Percentiles rank a stretch among this genome's conserved stretches.
These are phyloP conservation scores for Myxozyma lipomycoides DNA, from an alignment of 805 yeast genomes.

Conservation along the genomic window DNA sequence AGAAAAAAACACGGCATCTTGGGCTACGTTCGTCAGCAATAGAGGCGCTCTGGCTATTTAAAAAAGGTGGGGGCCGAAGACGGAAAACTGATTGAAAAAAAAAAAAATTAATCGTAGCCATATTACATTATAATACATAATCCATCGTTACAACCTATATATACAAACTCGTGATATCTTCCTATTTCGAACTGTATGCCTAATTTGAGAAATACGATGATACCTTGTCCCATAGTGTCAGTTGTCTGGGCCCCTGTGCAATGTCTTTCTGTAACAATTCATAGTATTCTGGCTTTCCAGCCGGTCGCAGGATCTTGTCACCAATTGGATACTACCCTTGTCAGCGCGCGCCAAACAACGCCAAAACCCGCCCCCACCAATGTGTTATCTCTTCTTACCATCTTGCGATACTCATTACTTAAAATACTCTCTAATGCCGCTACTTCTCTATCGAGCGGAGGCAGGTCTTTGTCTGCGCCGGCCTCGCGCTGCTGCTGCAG, in stretches of 20 bases:
- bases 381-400: conserved; percentile 5
- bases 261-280: conserved; percentile 15
- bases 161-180: not conserved
- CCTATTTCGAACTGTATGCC: not conserved
- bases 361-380: not conserved
- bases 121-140: not conserved
- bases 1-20: conserved; percentile 55
- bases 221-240: conserved; percentile 14
- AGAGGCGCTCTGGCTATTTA: conserved; percentile 91
- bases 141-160: not conserved
- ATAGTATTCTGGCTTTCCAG: conserved; percentile 30
- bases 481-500: conserved; percentile 4
- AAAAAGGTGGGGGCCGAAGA: conserved; percentile 34
- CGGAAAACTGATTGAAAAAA: conserved; percentile 19
- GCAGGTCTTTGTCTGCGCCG: conserved; percentile 4
- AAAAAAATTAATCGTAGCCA: not conserved
- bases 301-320: conserved; percentile 26
- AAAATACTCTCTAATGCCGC: conserved; percentile 8
- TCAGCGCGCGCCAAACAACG: not conserved
- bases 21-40: conserved; percentile 79
- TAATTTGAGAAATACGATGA: conserved; percentile 11
- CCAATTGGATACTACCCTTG: conserved; percentile 28
- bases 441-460: conserved; percentile 8
- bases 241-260: conserved; percentile 16
- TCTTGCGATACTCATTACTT: conserved; percentile 4